Conservation (phyloP, 495 filamentous ascomycete species). For the Talaromyces liani region DNA sequence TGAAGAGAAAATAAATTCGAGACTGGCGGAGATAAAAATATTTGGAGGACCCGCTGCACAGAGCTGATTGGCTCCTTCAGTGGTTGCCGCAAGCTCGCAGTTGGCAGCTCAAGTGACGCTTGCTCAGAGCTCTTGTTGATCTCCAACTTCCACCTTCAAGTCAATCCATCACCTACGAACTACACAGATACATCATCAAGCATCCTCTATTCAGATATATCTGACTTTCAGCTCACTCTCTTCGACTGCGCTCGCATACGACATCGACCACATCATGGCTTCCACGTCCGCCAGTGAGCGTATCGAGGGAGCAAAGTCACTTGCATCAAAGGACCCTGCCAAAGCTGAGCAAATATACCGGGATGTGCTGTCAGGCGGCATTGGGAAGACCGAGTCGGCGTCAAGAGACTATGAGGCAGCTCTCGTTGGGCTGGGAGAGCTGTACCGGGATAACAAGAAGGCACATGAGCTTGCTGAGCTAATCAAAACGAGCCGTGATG, state of each 20-base stretch:
- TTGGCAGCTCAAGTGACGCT: conserved; percentile 1
- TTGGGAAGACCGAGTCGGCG: conserved; percentile 74
- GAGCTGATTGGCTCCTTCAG: background rate
- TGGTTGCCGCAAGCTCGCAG: background rate
- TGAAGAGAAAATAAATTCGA: background rate
- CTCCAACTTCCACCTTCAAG: background rate
- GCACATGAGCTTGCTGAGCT: conserved; percentile 83
- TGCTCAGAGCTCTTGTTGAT: conserved; percentile 4
- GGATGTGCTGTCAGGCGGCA: conserved; percentile 76
- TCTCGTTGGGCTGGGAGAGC: conserved; percentile 76
- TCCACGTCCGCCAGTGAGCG: conserved; percentile 46
- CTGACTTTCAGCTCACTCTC: background rate
- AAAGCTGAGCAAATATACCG: conserved; percentile 82
- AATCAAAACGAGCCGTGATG: conserved; percentile 80
- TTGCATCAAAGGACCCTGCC: conserved; percentile 66
- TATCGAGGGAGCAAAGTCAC: conserved; percentile 78
- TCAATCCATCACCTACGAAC: background rate
- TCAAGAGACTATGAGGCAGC: conserved; percentile 83
- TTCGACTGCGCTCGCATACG: background rate
- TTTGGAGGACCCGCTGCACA: conserved; percentile 1
- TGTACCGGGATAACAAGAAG: conserved; percentile 87
- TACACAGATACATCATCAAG: background rate
- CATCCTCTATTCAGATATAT: background rate
- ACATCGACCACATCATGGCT: conserved; percentile 34
- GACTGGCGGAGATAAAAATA: conserved; percentile 1